Evolutionary conservation across 768 basidiomycete genomes (phyloP).

Genomic region (Cystobasidium tubakii): DNA sequence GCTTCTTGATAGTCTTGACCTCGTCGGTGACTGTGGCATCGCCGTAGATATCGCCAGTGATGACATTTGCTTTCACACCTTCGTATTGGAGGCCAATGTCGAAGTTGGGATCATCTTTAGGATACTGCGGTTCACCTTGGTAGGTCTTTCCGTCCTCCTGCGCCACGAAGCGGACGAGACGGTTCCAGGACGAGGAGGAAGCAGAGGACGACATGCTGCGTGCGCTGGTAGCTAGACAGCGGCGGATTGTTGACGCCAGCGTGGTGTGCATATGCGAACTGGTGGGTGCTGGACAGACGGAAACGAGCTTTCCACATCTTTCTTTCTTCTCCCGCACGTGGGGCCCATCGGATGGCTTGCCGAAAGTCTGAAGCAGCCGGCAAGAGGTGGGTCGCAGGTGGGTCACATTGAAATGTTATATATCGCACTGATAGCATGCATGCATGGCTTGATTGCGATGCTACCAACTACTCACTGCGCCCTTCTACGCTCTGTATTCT

Average conservation of each 20-base stretch:
- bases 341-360: background rate
- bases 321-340: background rate
- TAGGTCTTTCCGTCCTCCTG: constrained; percentile 32
- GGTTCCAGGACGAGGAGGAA: no score
- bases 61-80: constrained; percentile 23
- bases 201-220: constrained; percentile 1
- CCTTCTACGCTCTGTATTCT: no score
- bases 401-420: background rate
- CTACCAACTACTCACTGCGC: no score
- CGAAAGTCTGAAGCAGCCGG: background rate
- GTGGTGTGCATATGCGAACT: background rate
- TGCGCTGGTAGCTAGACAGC: background rate
- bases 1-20: constrained; percentile 33
- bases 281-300: background rate
- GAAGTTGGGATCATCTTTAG: constrained; percentile 14
- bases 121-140: constrained; percentile 45
- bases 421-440: background rate
- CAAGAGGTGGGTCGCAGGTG: background rate
- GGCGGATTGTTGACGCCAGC: background rate
- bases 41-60: constrained; percentile 29
- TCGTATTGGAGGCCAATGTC: constrained; percentile 30
- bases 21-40: constrained; percentile 13
- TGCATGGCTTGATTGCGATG: background rate
- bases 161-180: constrained; percentile 33
- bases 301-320: background rate